These are phyloP conservation scores for Ascochyta lentis DNA, from an alignment of 2,329 filamentous ascomycete species.

Conservation along the genomic window DNA sequence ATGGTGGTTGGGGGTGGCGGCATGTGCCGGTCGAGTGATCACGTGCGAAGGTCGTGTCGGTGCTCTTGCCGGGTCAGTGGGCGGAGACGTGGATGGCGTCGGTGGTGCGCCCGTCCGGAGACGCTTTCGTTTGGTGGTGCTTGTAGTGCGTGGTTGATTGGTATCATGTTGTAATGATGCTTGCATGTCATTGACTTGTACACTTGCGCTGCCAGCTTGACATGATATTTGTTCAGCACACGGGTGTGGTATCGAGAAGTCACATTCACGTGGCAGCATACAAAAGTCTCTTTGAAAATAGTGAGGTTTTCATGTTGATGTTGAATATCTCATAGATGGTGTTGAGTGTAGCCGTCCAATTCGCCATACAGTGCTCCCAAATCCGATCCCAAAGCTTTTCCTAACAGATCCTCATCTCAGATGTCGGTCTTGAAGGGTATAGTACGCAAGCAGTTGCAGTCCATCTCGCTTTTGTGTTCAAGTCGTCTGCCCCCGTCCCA, in stretches of 20 bases:
- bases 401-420: conserved; percentile 21
- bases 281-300: background rate
- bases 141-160: background rate
- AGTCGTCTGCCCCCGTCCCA: conserved; percentile 9
- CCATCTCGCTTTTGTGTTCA: conserved; percentile 28
- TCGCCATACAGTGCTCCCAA: conserved; percentile 18
- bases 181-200: background rate
- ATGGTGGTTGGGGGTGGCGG: conserved; percentile 2
- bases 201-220: background rate
- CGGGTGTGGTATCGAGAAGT: background rate
- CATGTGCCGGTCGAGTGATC: background rate
- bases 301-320: conserved; percentile 7
- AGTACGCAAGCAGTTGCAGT: conserved; percentile 30
- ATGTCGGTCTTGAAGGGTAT: conserved; percentile 40
- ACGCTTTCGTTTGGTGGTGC: background rate
- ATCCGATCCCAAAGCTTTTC: conserved; percentile 13
- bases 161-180: background rate
- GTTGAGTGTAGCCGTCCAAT: conserved; percentile 17
- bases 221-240: background rate
- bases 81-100: conserved; percentile 5
- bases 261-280: background rate
- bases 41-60: conserved; percentile 3
- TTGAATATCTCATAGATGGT: conserved; percentile 17
- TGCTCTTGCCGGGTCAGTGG: background rate
- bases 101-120: background rate